These are phyloP conservation scores for Trebouxiophyceae sp. DNA, from an alignment of 163 green algal genomes.

Conservation along the genomic window DNA sequence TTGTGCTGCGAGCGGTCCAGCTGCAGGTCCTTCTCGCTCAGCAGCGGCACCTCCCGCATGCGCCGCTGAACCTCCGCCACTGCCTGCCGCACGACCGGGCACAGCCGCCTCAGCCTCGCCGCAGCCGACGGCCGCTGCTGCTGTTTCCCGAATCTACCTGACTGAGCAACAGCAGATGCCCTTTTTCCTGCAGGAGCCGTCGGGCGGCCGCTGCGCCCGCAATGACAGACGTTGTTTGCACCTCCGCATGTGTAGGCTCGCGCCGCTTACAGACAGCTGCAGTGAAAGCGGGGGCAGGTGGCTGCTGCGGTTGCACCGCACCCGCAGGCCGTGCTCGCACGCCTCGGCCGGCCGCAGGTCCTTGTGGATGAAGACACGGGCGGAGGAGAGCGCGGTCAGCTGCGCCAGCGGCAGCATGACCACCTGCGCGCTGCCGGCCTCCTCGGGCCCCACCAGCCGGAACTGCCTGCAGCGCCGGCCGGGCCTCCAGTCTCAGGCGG, in stretches of 20 bases:
- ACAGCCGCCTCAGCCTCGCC: too few species aligned
- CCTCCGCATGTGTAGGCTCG: too few species aligned
- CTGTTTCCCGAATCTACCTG: too few species aligned
- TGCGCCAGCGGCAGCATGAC: constrained; percentile 48
- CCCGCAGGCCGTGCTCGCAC: constrained; percentile 22
- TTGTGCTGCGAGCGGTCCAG: neutral
- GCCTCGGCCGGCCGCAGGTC: constrained; percentile 63
- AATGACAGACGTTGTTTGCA: too few species aligned
- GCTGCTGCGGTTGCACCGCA: neutral
- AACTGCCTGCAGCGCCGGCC: constrained; percentile 3
- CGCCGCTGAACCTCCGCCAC: neutral
- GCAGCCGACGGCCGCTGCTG: too few species aligned
- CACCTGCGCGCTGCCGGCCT: constrained; percentile 34
- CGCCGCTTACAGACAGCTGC: too few species aligned
- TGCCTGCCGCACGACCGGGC: too few species aligned
- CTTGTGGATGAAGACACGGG: constrained; percentile 73
- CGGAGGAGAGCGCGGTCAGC: constrained; percentile 54
- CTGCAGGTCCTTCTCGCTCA: neutral
- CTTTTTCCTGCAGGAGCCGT: too few species aligned
- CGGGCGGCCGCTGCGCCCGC: too few species aligned
- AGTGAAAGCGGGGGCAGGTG: too few species aligned
- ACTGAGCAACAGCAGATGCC: too few species aligned
- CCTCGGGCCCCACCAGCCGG: constrained; percentile 15
- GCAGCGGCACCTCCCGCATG: neutral
- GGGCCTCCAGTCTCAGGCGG: too few species aligned